phyloP scores from a whole-genome alignment of 108 stramenopile genomes.

The Schizochytrium sp. region DNA sequence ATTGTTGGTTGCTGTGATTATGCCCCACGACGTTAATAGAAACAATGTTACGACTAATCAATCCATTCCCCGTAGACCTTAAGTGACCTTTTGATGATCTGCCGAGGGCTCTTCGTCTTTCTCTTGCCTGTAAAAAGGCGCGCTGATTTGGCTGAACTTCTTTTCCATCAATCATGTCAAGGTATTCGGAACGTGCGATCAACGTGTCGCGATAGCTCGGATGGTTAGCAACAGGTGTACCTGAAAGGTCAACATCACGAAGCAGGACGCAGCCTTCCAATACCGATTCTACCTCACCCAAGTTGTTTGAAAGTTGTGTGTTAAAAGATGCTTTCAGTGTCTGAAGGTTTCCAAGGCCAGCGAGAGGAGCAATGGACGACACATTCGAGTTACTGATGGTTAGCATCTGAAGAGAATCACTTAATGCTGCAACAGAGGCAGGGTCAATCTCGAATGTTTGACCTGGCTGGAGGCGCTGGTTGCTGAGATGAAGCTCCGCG shows the following conservation, averaged over 20 bases:
- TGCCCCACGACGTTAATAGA: no score
- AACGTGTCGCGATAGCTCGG: constrained; percentile 34
- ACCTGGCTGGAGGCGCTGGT: background rate
- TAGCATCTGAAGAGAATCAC: constrained; percentile 22
- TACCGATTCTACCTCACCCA: background rate
- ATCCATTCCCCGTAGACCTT: no score
- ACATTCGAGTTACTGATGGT: constrained; percentile 5
- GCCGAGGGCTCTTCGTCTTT: background rate
- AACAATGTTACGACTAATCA: no score
- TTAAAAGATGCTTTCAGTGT: background rate
- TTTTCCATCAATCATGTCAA: constrained; percentile 1
- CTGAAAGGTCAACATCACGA: constrained; percentile 5
- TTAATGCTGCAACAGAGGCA: constrained; percentile 1
- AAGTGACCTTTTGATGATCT: background rate
- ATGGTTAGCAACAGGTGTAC: background rate
- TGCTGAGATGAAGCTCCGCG: constrained; percentile 37
- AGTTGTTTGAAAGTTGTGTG: background rate
- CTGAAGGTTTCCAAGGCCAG: background rate
- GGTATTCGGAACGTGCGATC: constrained; percentile 1
- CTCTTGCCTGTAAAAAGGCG: constrained; percentile 38
- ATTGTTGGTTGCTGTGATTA: no score
- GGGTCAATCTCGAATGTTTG: constrained; percentile 25
- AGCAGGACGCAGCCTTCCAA: background rate
- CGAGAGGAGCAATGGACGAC: background rate
- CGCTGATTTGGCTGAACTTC: constrained; percentile 18